Base-by-base conservation (phyloP, 257 asterid genomes). In the Solanum medicagineum region DNA sequence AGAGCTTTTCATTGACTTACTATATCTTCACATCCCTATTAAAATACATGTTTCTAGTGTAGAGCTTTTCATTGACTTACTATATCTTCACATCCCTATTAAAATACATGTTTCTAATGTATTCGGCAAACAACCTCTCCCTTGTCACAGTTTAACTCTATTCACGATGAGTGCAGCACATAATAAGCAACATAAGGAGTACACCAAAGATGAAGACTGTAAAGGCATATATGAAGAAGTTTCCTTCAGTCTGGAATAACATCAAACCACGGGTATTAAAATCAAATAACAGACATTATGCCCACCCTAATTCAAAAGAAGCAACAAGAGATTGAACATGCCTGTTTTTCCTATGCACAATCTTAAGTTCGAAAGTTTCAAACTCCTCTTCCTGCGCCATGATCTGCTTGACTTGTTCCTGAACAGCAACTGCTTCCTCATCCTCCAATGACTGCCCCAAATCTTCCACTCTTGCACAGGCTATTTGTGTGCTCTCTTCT, bases 301-400 rank as follows among this genome's bases (percentile, higher is more conserved):
- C 49, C 53, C 24, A 53, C 81, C 26, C 66, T 29, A 51, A 84
- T 51, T 51, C 65, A 51, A 69, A 68, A 63, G 53, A 69, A 51
- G 81, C 36, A 71, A 65, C 8, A 79, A 20, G 66, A 57, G 66
- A 54, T 68, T 54, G 83, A 57, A 59, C 71, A 87, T 71, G 59
- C 89, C 89, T 87, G 87, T 87, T 87, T 84, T 87, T 87, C 83
- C 89, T 56, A 74, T 87, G 89, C 85, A 87, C 89, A 81, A 87
- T 84, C 84, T 87, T 87, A 20, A 87, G 89, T 66, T 84, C 83
- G 19, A 87, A 87, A 56, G 89, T 87, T 85, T 87, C 89, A 81
- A 87, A 87, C 51, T 87, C 89, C 57, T 87, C 89, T 84, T 87
- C 89, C 74, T 87, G 87, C 10, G 89, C 89, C 71, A 84, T 87